Evolutionary conservation across 306 rosid genomes (phyloP).

Genomic region (Prinsepia uniflora): DNA sequence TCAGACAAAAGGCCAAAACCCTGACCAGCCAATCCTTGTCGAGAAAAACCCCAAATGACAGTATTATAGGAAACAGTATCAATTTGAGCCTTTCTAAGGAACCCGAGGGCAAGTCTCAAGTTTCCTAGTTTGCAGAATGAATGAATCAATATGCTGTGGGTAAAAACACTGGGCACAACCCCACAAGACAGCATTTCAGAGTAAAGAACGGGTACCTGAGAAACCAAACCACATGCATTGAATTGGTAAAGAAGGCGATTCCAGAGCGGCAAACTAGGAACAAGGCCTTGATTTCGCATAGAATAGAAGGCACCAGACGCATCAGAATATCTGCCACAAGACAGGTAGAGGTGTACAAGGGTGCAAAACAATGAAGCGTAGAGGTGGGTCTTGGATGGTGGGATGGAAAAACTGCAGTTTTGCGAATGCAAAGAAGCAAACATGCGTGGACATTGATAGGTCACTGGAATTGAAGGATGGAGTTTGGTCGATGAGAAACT

Average conservation of each 20-base stretch:
- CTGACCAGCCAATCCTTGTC: conserved; percentile 49
- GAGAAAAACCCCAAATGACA: conserved; percentile 66
- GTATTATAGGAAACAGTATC: conserved; percentile 68
- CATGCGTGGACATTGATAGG: conserved; percentile 15
- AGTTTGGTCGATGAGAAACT: conserved; percentile 26
- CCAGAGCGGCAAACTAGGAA: conserved; percentile 61
- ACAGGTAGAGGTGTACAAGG: conserved; percentile 65
- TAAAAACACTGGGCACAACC: conserved; percentile 59
- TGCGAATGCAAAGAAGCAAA: conserved; percentile 13
- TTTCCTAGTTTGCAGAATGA: conserved; percentile 65
- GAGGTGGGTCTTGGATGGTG: conserved; percentile 43
- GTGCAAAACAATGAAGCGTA: conserved; percentile 66
- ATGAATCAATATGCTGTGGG: conserved; percentile 62
- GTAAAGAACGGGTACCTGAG: conserved; percentile 54
- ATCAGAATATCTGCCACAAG: conserved; percentile 41
- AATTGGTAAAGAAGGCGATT: conserved; percentile 50
- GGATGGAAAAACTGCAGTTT: conserved; percentile 18
- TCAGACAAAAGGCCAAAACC: conserved; percentile 71
- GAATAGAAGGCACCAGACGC: conserved; percentile 47
- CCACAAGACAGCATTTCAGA: conserved; percentile 55
- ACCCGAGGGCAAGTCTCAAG: conserved; percentile 50
- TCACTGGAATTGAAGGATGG: conserved; percentile 15
- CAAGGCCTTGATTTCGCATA: conserved; percentile 51
- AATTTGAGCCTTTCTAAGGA: conserved; percentile 37
- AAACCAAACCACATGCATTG: conserved; percentile 56